These are phyloP conservation scores for Cylindrotheca fusiformis DNA, from an alignment of 108 stramenopile genomes.

Conservation along the genomic window DNA sequence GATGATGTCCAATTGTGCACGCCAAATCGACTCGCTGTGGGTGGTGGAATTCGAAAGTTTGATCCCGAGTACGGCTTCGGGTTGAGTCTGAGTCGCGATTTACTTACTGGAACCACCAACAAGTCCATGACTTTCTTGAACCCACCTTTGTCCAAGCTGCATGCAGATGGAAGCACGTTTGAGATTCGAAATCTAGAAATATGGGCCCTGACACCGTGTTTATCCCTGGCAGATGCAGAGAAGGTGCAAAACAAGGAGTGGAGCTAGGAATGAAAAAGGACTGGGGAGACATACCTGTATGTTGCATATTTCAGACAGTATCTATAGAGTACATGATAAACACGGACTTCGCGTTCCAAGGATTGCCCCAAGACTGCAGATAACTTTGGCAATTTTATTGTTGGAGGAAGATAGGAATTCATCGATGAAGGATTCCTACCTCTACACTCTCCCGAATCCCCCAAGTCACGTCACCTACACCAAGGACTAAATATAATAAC, in stretches of 20 bases:
- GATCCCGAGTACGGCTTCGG: constrained; percentile 62
- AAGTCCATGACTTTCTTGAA: constrained; percentile 67
- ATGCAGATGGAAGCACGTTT: constrained; percentile 53
- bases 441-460: too few relatives aligned
- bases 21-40: constrained; percentile 55
- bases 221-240: constrained; percentile 32
- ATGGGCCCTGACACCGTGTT: constrained; percentile 69
- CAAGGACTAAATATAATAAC: too few relatives aligned
- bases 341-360: too few relatives aligned
- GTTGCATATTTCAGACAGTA: too few relatives aligned
- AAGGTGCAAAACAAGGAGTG: neutral
- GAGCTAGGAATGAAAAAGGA: too few relatives aligned
- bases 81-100: constrained; percentile 48
- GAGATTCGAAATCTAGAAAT: constrained; percentile 74
- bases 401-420: too few relatives aligned
- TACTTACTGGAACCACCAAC: constrained; percentile 53
- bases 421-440: too few relatives aligned
- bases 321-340: too few relatives aligned
- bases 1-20: constrained; percentile 64
- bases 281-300: too few relatives aligned
- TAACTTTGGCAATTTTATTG: too few relatives aligned
- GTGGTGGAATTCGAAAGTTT: constrained; percentile 38
- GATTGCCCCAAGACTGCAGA: too few relatives aligned
- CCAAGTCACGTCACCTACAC: too few relatives aligned
- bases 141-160: constrained; percentile 40